Conservation (phyloP, 108 stramenopile genomes). For the Conticribra guillardii region DNA sequence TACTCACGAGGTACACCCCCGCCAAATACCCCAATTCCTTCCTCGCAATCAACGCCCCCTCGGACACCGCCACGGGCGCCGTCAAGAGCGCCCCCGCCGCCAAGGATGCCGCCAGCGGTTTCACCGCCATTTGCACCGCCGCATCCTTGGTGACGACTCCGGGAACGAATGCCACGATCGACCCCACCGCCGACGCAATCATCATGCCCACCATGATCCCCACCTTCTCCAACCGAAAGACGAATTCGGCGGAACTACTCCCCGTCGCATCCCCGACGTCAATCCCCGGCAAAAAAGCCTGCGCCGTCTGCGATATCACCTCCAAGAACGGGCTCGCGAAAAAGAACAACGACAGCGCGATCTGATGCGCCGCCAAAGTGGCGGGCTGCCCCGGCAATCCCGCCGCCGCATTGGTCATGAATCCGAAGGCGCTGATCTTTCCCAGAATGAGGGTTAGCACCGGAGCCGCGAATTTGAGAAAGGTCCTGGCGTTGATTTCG, state of each 20-base stretch:
- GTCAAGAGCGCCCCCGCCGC: slow-evolving; percentile 75
- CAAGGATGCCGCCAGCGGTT: slow-evolving; percentile 75
- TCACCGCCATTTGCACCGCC: slow-evolving; percentile 69
- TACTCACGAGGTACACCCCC: slow-evolving; percentile 74
- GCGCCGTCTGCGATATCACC: slow-evolving; percentile 86
- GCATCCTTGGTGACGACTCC: slow-evolving; percentile 69
- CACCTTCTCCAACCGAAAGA: slow-evolving; percentile 58
- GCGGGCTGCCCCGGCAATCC: slow-evolving; percentile 82
- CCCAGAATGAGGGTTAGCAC: slow-evolving; percentile 85
- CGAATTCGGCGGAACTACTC: too few relatives aligned
- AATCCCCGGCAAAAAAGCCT: slow-evolving; percentile 75
- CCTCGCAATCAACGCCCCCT: slow-evolving; percentile 79
- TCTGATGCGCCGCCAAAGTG: slow-evolving; percentile 84
- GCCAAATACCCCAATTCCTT: slow-evolving; percentile 78
- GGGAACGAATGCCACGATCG: slow-evolving; percentile 72
- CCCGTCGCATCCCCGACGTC: too few relatives aligned
- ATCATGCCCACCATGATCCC: slow-evolving; percentile 63
- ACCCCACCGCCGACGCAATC: slow-evolving; percentile 66
- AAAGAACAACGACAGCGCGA: slow-evolving; percentile 82
- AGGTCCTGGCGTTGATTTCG: slow-evolving; percentile 57
- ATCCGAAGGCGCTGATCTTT: slow-evolving; percentile 87
- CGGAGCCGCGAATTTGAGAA: slow-evolving; percentile 83
- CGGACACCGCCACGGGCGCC: slow-evolving; percentile 87
- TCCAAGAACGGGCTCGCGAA: slow-evolving; percentile 88
- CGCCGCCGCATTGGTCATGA: slow-evolving; percentile 88